Evolutionary conservation across 1,139 yeast genomes (phyloP).

Genomic region (Meyerozyma athensensis): DNA sequence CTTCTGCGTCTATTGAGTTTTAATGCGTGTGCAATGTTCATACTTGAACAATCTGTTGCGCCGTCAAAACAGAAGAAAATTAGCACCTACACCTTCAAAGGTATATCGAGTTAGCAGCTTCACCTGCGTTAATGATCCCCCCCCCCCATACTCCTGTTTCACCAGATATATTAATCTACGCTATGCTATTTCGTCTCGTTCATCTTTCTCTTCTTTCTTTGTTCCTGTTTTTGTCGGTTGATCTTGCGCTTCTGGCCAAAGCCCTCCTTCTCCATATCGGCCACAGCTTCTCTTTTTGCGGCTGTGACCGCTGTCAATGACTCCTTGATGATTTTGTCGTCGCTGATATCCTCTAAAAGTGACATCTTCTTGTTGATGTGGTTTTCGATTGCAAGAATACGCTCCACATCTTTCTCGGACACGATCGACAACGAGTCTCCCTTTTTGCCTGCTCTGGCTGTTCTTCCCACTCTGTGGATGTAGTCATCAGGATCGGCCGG

Average conservation of each 20-base stretch:
- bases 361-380: constrained; percentile 77
- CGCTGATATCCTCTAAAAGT: constrained; percentile 63
- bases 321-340: constrained; percentile 68
- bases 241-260: constrained; percentile 72
- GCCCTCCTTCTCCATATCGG: constrained; percentile 90
- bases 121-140: too few species aligned
- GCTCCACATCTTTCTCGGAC: constrained; percentile 76
- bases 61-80: too few species aligned
- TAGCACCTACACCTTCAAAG: too few species aligned
- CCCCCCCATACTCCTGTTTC: neutral
- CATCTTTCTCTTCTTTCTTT: constrained; percentile 8
- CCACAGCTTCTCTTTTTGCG: constrained; percentile 83
- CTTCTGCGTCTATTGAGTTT: too few species aligned
- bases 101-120: too few species aligned
- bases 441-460: constrained; percentile 95
- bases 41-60: too few species aligned
- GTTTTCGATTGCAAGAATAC: constrained; percentile 82
- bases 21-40: too few species aligned
- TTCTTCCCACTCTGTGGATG: constrained; percentile 98
- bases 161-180: neutral
- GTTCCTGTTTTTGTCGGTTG: constrained; percentile 44
- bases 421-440: constrained; percentile 59
- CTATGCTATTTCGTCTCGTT: neutral
- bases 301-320: constrained; percentile 65
- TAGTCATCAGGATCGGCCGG: constrained; percentile 97